Base-by-base conservation (phyloP, 1,284 basidiomycete genomes). In the Termitomyces sp. region DNA sequence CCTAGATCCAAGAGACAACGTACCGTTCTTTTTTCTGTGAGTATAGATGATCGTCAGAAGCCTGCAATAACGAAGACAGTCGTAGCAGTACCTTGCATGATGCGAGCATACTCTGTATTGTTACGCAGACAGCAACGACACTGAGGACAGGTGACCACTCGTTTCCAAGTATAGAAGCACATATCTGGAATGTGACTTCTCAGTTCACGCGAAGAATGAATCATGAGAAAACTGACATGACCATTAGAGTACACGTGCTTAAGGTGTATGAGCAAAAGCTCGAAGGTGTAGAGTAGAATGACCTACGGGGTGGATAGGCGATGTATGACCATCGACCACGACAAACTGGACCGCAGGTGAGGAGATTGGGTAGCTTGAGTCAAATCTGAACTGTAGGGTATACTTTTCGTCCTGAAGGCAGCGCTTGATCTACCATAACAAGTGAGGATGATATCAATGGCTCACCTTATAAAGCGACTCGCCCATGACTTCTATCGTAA, bases 91-190 rank as follows among this genome's bases (percentile, higher is more conserved):
- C 89, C 82, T 88, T 90, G 79, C 87, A 90, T 10, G 89, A 92
- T 19, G 88, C 90, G 55, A 92, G 76, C 90, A 92, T 92, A 64
- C 89, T 91, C 72, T 92, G 90, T 46, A 92, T 69, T 7, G 90
- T 92, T 40, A 92, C 81, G 65, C 89, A 91, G 40, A 92, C 81
- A 2, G 88, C 78, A 38, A 84, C 74, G 28, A 90, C 88, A 59
- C 85, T 90, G 58, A 92, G 70, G 21, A 92, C 90, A 1, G 90
- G 90, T 19, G 88, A 90, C 90, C 90, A 92, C 62, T 92, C 89
- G 61, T 81, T 88, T 15, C 89, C 90, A 5, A 92, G 80, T 59
- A 92, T 92, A 24, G 89, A 91, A 19, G 89, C 90, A 63, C 90
- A 92, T 62, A 91, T 91, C 86, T 90, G 40, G 26, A 53, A 33